Evolutionary conservation across 495 filamentous ascomycete genomes (phyloP).

Genomic region (Articulospora tetracladia): DNA sequence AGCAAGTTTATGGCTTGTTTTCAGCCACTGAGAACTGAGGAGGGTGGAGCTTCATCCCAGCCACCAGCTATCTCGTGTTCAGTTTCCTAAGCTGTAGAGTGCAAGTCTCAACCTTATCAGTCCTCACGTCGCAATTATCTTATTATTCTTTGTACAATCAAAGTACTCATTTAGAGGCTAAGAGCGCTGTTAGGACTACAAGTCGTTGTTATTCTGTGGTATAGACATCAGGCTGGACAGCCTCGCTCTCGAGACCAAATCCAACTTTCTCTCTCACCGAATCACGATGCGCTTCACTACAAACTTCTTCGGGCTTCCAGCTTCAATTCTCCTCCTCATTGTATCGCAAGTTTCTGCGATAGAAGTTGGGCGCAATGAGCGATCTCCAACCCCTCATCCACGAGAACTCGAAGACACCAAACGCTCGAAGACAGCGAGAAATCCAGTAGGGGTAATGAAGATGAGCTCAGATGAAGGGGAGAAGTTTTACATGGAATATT

Average conservation of each 20-base stretch:
- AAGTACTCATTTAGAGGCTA: too few species aligned
- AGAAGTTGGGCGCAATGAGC: not conserved
- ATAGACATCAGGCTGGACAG: not conserved
- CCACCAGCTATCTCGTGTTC: not conserved
- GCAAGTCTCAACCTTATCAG: too few species aligned
- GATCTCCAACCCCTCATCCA: constrained; percentile 17
- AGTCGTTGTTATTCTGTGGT: not conserved
- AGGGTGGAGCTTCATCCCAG: not conserved
- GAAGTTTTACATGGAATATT: constrained; percentile 72
- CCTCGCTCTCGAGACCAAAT: not conserved
- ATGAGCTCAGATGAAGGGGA: constrained; percentile 80
- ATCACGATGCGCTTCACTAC: constrained; percentile 35
- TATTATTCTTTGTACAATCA: too few species aligned
- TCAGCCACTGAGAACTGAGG: not conserved
- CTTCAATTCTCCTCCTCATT: constrained; percentile 45
- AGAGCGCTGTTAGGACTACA: too few species aligned
- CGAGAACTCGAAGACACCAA: constrained; percentile 31
- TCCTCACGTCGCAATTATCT: too few species aligned
- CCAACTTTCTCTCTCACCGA: not conserved
- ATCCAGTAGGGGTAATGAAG: constrained; percentile 55
- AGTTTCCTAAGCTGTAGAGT: not conserved
- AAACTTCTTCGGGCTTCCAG: constrained; percentile 40
- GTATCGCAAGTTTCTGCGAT: constrained; percentile 3
- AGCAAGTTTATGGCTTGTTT: not conserved
- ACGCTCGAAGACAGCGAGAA: constrained; percentile 26